Percentiles rank a stretch among this genome's conserved stretches.
Evolutionary conservation across 2,329 filamentous ascomycete species (phyloP).

Genomic region (Fusarium pseudograminearum): DNA sequence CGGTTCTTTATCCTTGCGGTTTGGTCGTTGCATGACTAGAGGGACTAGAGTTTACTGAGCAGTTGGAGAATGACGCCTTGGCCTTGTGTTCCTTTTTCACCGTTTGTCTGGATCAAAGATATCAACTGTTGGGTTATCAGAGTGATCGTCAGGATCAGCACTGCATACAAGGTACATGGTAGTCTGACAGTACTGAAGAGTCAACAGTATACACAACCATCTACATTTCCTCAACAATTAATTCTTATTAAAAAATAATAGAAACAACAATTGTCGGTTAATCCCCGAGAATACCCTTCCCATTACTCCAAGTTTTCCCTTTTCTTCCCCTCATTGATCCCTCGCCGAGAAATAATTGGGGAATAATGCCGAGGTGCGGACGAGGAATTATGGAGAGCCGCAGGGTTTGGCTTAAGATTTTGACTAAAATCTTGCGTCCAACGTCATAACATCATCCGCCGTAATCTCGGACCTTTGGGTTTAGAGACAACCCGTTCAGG

Average conservation of each 20-base stretch:
- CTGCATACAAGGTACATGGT: background rate
- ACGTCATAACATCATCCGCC: constrained; percentile 16
- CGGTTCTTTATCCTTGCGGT: constrained; percentile 28
- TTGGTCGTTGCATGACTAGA: constrained; percentile 20
- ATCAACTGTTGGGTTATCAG: background rate
- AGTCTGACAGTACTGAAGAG: too few relatives aligned
- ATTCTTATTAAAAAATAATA: too few relatives aligned
- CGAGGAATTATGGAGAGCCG: constrained; percentile 13
- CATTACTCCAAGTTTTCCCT: constrained; percentile 24
- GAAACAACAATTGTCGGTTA: background rate
- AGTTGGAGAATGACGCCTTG: constrained; percentile 12
- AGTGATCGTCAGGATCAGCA: constrained; percentile 4
- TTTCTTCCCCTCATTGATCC: constrained; percentile 10
- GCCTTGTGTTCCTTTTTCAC: background rate
- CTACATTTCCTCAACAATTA: too few relatives aligned
- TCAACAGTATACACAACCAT: background rate
- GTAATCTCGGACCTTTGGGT: constrained; percentile 4
- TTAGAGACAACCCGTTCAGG: background rate
- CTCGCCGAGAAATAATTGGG: constrained; percentile 28
- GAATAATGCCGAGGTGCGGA: constrained; percentile 29
- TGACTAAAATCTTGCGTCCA: constrained; percentile 11
- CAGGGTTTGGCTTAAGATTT: constrained; percentile 10
- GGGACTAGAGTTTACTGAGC: constrained; percentile 11
- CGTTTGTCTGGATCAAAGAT: constrained; percentile 1
- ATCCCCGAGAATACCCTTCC: constrained; percentile 23